Evolutionary conservation across 345 rosid species (phyloP).

Genomic region (Gossypium mustelinum): DNA sequence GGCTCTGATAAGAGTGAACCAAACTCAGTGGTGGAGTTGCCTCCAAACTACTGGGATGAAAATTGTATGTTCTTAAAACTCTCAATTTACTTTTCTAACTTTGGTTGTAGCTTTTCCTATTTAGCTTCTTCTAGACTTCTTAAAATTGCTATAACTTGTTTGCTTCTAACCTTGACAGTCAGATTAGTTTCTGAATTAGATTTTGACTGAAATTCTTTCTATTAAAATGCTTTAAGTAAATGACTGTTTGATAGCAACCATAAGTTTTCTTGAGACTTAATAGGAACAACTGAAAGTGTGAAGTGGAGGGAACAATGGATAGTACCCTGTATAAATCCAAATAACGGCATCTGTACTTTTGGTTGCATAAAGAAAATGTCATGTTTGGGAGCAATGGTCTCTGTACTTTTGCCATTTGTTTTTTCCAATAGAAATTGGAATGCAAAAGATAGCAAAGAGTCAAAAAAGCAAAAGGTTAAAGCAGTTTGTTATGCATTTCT

Average conservation of each 20-base stretch:
- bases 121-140: neutral
- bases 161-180: neutral
- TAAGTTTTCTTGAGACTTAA: neutral
- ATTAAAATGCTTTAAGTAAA: neutral
- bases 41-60: constrained; percentile 49
- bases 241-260: neutral
- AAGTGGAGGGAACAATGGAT: constrained; percentile 7
- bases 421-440: neutral
- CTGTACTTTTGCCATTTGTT: neutral
- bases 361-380: neutral
- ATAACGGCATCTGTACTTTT: neutral
- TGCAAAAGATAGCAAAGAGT: neutral
- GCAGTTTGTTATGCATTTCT: constrained; percentile 1
- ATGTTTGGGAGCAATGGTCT: neutral
- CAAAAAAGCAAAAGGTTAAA: neutral
- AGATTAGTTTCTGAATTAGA: neutral
- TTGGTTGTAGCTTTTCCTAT: constrained; percentile 7
- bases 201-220: constrained; percentile 1
- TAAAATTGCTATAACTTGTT: neutral
- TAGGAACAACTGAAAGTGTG: neutral
- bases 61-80: constrained; percentile 46
- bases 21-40: constrained; percentile 46
- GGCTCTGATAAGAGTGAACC: constrained; percentile 42
- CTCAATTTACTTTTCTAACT: constrained; percentile 4
- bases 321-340: neutral